These are phyloP conservation scores for Elsinoe perseae DNA, from an alignment of 2,329 filamentous ascomycete genomes.

Conservation along the genomic window DNA sequence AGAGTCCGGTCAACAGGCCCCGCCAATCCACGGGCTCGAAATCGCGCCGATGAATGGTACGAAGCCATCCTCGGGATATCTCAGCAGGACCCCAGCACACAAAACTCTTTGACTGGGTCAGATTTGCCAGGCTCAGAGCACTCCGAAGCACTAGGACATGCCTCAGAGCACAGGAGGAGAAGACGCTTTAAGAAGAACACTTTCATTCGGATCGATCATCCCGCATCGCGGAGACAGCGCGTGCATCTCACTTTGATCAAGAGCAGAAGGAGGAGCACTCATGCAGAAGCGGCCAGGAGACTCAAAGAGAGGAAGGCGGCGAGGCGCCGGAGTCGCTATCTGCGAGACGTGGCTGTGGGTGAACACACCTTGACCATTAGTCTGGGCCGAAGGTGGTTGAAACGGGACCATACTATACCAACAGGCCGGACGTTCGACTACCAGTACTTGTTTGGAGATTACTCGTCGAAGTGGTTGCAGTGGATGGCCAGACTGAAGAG, in stretches of 20 bases:
- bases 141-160: too few relatives aligned
- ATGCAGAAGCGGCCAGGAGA: neutral
- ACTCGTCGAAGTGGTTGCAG: constrained; percentile 17
- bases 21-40: neutral
- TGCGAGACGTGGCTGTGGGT: neutral
- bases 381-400: neutral
- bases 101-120: too few relatives aligned
- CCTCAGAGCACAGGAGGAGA: neutral
- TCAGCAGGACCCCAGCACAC: neutral
- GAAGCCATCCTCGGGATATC: constrained; percentile 2
- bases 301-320: neutral
- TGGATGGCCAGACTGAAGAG: constrained; percentile 18
- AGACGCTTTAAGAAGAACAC: neutral
- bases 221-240: neutral
- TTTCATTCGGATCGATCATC: neutral
- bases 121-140: too few relatives aligned
- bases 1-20: neutral
- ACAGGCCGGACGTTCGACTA: neutral
- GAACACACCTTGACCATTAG: neutral
- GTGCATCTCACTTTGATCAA: neutral
- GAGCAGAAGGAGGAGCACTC: neutral
- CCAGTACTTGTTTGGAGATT: constrained; percentile 5
- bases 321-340: neutral
- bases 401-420: neutral
- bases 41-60: constrained; percentile 17